Evolutionary conservation across 2,329 filamentous ascomycete species (phyloP).

Genomic region (Claviceps citrina): DNA sequence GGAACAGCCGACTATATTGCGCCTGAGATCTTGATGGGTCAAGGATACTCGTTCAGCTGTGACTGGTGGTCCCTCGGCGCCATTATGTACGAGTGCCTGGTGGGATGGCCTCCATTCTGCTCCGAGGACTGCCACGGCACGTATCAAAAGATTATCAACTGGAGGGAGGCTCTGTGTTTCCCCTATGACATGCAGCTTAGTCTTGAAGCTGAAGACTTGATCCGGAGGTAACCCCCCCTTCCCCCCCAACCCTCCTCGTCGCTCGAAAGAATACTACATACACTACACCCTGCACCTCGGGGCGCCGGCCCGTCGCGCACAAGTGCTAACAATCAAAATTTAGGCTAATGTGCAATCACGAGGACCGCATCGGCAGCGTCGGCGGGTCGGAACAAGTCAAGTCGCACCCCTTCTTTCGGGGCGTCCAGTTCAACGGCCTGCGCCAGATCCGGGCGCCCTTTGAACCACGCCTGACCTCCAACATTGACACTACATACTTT

Average conservation of each 20-base stretch:
- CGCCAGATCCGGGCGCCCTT: slow-evolving; percentile 90
- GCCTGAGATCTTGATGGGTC: slow-evolving; percentile 91
- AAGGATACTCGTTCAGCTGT: slow-evolving; percentile 91
- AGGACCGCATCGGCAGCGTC: slow-evolving; percentile 75
- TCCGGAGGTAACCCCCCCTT: slow-evolving; percentile 51
- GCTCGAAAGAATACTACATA: no score
- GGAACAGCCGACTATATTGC: slow-evolving; percentile 98
- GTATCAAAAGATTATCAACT: slow-evolving; percentile 98
- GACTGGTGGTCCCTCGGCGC: slow-evolving; percentile 99
- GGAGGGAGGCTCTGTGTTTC: slow-evolving; percentile 90
- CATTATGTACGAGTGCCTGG: slow-evolving; percentile 98
- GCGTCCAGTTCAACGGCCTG: slow-evolving; percentile 86
- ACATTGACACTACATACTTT: slow-evolving; percentile 96
- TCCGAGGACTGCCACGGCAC: slow-evolving; percentile 95
- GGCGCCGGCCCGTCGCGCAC: no score
- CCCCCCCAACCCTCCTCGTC: no score
- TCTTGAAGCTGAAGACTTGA: slow-evolving; percentile 77
- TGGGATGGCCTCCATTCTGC: slow-evolving; percentile 98
- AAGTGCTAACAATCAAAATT: no score
- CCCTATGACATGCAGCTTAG: slow-evolving; percentile 86
- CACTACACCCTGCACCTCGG: no score
- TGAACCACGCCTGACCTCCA: slow-evolving; percentile 81
- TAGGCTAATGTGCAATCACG: slow-evolving; percentile 88
- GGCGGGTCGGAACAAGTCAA: slow-evolving; percentile 91
- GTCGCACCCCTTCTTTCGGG: slow-evolving; percentile 86